Conservation (phyloP, 148 eudicot species). For the Euryodendron excelsum region DNA sequence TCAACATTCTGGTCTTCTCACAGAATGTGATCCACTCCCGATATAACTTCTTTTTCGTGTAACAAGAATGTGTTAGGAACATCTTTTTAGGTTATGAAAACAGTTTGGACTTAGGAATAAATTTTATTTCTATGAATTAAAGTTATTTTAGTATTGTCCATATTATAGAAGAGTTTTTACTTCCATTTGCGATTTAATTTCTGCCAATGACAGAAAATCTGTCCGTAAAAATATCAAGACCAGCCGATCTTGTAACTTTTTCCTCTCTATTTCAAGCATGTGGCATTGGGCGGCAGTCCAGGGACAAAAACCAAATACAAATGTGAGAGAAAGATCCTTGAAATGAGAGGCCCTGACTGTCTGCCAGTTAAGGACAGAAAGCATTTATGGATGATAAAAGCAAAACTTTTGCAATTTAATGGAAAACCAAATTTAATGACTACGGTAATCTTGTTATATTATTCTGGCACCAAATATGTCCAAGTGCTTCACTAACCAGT, state of each 20-base stretch:
- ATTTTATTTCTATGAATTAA: not conserved
- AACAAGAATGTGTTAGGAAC: not conserved
- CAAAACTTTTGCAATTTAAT: not conserved
- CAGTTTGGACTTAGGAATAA: not conserved
- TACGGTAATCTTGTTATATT: not conserved
- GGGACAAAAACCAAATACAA: not conserved
- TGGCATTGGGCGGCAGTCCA: not conserved
- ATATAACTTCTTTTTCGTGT: not conserved
- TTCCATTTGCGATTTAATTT: not conserved
- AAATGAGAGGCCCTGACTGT: not conserved
- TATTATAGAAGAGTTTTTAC: not conserved
- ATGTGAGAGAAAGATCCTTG: not conserved
- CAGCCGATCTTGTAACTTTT: not conserved
- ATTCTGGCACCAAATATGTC: not conserved
- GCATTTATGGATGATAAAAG: not conserved
- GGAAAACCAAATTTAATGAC: not conserved
- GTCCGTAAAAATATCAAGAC: not conserved
- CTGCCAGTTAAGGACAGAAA: not conserved
- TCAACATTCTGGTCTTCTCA: not conserved
- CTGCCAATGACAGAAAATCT: not conserved
- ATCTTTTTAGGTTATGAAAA: not conserved
- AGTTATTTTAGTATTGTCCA: not conserved
- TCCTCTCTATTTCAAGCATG: not conserved
- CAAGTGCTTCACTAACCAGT: not conserved
- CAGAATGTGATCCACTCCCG: not conserved